These are phyloP conservation scores for Gryganskiella cystojenkinii DNA, from an alignment of 192 early-diverging fungal species.

Conservation along the genomic window DNA sequence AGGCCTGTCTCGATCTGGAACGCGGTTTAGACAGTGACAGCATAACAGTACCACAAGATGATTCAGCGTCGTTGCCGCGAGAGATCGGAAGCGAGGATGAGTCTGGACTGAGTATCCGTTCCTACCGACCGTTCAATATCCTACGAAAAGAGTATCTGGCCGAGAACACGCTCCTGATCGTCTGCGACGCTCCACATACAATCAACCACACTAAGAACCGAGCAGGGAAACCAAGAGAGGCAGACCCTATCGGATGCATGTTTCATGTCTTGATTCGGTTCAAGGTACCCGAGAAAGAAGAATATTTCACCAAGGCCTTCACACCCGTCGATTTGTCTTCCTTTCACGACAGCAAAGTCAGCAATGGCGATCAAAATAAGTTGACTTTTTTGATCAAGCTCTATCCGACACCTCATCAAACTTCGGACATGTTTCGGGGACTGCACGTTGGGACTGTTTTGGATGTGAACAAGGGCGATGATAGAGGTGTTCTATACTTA, in stretches of 20 bases:
- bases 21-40: background rate
- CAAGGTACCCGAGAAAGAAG: background rate
- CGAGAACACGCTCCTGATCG: conserved; percentile 19
- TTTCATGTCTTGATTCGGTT: conserved; percentile 51
- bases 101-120: conserved; percentile 18
- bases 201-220: background rate
- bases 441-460: background rate
- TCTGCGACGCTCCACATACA: conserved; percentile 33
- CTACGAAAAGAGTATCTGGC: conserved; percentile 25
- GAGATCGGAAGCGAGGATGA: background rate
- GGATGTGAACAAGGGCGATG: background rate
- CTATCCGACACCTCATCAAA: conserved; percentile 32
- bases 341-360: background rate
- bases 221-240: background rate
- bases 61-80: background rate
- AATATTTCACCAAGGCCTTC: conserved; percentile 33
- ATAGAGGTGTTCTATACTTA: conserved; percentile 16
- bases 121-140: conserved; percentile 32
- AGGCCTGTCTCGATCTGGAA: conserved; percentile 13
- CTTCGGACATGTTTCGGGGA: conserved; percentile 33
- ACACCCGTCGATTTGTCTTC: conserved; percentile 36
- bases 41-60: no score
- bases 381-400: conserved; percentile 42
- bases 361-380: background rate
- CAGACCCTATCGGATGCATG: background rate